A percentile compares a stretch with the other conserved stretches of the same genome.
phyloP scores from a whole-genome alignment of 2,329 filamentous ascomycete genomes.

The Sclerotinia glacialis region DNA sequence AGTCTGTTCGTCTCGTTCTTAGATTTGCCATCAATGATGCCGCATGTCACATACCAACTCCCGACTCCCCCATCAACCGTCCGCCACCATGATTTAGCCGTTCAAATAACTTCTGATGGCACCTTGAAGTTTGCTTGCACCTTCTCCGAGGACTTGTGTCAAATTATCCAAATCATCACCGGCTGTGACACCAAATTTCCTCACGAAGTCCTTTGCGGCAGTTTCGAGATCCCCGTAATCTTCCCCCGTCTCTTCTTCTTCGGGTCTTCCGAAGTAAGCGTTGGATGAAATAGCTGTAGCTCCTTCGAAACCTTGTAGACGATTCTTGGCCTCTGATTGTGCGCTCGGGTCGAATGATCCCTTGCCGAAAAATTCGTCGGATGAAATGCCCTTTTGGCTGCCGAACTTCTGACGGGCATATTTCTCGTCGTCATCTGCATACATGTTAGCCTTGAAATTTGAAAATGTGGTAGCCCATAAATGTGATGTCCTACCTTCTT shows the following conservation, averaged over 20 bases:
- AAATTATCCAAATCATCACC: constrained; percentile 95
- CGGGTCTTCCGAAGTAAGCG: constrained; percentile 92
- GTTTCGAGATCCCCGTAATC: constrained; percentile 88
- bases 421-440: constrained; percentile 70
- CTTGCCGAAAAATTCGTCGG: constrained; percentile 97
- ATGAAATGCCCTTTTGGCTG: constrained; percentile 90
- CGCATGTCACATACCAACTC: constrained; percentile 4
- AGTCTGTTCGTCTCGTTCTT: background rate
- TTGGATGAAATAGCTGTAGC: constrained; percentile 92
- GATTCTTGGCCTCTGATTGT: constrained; percentile 80
- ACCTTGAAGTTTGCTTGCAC: constrained; percentile 79
- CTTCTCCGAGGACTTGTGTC: constrained; percentile 77
- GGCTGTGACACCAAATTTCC: constrained; percentile 91
- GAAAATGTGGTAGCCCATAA: background rate
- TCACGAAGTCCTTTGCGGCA: constrained; percentile 94
- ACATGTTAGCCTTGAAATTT: constrained; percentile 25
- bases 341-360: constrained; percentile 77
- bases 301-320: constrained; percentile 89
- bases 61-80: background rate
- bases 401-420: constrained; percentile 90
- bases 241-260: constrained; percentile 70
- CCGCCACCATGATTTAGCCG: constrained; percentile 43
- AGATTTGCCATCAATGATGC: constrained; percentile 1
- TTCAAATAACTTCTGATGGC: constrained; percentile 63
- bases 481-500: constrained; percentile 55